Evolutionary conservation across 192 early-diverging fungal genomes (phyloP).

Genomic region (Coemansia sp.): DNA sequence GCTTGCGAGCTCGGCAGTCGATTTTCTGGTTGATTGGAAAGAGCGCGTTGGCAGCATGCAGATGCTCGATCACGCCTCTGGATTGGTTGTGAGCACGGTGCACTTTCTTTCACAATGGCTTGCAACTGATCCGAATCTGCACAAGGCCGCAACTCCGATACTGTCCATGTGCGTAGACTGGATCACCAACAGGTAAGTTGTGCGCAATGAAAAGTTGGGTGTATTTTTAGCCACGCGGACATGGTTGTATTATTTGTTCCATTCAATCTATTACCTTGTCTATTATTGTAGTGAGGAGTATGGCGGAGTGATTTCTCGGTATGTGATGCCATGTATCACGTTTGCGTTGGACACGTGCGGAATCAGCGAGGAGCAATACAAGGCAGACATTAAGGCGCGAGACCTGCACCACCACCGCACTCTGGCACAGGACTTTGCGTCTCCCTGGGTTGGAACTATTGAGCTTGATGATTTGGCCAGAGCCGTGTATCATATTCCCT

Average conservation of each 20-base stretch:
- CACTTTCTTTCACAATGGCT: constrained; percentile 41
- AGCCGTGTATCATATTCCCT: constrained; percentile 42
- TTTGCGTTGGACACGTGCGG: constrained; percentile 52
- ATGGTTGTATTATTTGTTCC: background rate
- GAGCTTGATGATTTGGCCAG: constrained; percentile 48
- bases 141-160: constrained; percentile 29
- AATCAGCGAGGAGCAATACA: constrained; percentile 35
- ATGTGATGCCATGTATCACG: constrained; percentile 35
- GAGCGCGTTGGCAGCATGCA: constrained; percentile 22
- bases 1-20: constrained; percentile 21
- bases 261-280: background rate
- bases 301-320: constrained; percentile 20
- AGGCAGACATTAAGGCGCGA: constrained; percentile 32
- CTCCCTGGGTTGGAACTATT: constrained; percentile 51
- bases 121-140: constrained; percentile 47
- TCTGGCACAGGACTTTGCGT: constrained; percentile 29
- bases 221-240: background rate
- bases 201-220: background rate
- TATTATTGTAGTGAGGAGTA: constrained; percentile 6
- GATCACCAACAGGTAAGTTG: constrained; percentile 23
- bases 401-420: constrained; percentile 22
- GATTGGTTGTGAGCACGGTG: constrained; percentile 20
- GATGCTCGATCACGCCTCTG: constrained; percentile 22
- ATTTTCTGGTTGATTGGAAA: constrained; percentile 36
- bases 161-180: constrained; percentile 42